Evolutionary conservation across 257 asterid species (phyloP).

Genomic region (Marsdenia floribunda): DNA sequence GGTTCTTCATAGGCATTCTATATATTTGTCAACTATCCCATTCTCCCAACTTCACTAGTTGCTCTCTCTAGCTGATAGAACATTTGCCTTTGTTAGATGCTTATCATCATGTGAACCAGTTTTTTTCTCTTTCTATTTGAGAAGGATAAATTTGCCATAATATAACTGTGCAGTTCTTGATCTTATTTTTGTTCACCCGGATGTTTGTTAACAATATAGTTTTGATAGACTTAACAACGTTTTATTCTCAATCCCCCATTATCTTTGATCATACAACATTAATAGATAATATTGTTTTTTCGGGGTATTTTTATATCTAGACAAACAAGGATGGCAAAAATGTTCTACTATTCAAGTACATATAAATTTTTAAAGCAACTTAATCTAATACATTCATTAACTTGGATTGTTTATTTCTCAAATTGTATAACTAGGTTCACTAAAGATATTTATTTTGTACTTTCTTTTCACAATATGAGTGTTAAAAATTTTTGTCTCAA

Average conservation of each 20-base stretch:
- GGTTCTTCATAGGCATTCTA: neutral
- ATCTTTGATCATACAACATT: neutral
- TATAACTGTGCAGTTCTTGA: neutral
- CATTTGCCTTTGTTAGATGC: neutral
- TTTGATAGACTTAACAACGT: neutral
- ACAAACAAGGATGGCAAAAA: neutral
- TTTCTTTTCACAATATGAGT: neutral
- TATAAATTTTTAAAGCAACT: neutral
- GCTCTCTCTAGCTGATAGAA: conserved; percentile 1
- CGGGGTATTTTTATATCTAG: neutral
- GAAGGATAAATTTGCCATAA: neutral
- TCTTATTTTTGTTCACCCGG: neutral
- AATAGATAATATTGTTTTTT: neutral
- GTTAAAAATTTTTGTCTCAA: neutral
- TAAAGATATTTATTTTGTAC: neutral
- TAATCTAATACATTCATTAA: neutral
- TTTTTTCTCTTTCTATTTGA: neutral
- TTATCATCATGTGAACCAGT: neutral
- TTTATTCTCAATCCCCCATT: neutral
- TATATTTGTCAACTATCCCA: neutral
- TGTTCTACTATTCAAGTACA: neutral
- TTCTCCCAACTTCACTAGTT: neutral
- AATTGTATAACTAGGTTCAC: neutral
- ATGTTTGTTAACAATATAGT: neutral
- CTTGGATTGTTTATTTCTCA: no score